Evolutionary conservation across 176 grass and related monocot genomes (phyloP), one percentile per base, ranked within the genome.

Genomic region (Carex scoparia): DNA sequence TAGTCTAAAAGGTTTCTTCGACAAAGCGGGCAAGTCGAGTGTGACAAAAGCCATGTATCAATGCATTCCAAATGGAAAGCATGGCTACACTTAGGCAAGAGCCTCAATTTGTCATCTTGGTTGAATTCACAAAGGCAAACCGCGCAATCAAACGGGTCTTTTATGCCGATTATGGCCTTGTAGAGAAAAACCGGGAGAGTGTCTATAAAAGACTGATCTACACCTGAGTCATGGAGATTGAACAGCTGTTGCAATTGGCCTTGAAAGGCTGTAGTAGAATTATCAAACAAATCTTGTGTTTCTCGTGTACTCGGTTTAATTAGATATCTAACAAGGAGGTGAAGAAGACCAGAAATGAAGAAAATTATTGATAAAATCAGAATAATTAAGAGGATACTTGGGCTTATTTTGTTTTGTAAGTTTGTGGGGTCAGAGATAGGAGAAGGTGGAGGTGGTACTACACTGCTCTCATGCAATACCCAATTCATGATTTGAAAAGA

Each of bases 211-310:
- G 90, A 79, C 83, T 99, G 96, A 85, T 99, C 96, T 0, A 99
- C 91, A 18, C 96, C 96, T 2, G 96, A 90, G 77, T 97, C 94
- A 64, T 97, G 94, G 49, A 97, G 90, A 81, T 97, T 84, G 87
- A 97, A 97, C 79, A 97, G 85, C 87, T 94, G 94, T 86, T 88
- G 94, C 44, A 97, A 91, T 80, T 97, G 94, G 10, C 94, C 92
- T 30, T 97, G 90, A 82, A 97, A 91, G 4, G 85, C 84, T 3
- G 92, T 92, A 42, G 84, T 83, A 79, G 81, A 82, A 61, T 81
- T 60, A 27, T 76, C 87, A 3, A 60, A 61, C 23, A 65, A 86
- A n/a, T 74, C 44, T 42, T 75, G 59, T 10, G 87, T 62, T 8
- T 72, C 69, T 28, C 85, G 82, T 27, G 82, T 69, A 72, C 71